These are phyloP conservation scores for Aphanomyces cochlioides DNA, from an alignment of 352 stramenopile genomes.

Conservation along the genomic window DNA sequence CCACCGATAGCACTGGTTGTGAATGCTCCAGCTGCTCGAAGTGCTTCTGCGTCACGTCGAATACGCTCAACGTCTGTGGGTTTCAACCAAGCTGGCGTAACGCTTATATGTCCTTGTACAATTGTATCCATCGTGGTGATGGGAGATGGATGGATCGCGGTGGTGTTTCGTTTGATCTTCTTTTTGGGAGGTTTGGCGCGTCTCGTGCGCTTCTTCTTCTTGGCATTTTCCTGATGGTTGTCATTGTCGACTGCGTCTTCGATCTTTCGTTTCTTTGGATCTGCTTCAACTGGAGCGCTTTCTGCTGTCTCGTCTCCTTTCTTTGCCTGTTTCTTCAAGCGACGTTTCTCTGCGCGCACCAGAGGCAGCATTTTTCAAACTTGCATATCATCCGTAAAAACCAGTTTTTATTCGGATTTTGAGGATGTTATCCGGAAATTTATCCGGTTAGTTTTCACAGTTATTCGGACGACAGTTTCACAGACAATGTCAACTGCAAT, in stretches of 20 bases:
- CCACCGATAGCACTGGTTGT: slow-evolving; percentile 19
- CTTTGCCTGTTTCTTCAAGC: slow-evolving; percentile 2
- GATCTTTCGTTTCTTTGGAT: no score
- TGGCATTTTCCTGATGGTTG: no score
- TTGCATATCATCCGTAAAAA: not conserved
- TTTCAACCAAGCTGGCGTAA: slow-evolving; percentile 1
- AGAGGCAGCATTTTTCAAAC: not conserved
- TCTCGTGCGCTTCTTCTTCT: no score
- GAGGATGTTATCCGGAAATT: not conserved
- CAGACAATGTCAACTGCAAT: slow-evolving; percentile 57
- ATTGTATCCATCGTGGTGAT: slow-evolving; percentile 7
- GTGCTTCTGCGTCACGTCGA: not conserved
- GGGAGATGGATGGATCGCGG: not conserved
- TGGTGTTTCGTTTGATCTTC: not conserved
- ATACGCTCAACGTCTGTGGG: not conserved
- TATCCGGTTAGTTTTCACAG: not conserved
- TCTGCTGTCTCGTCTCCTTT: no score
- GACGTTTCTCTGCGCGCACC: slow-evolving; percentile 2
- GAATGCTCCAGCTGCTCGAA: slow-evolving; percentile 14
- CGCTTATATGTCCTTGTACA: not conserved
- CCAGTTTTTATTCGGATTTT: not conserved
- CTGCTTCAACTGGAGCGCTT: no score
- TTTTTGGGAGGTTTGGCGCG: not conserved
- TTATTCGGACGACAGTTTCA: slow-evolving; percentile 6
- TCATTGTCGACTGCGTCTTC: no score